A percentile compares a stretch with the other conserved stretches of the same genome.
Conservation (phyloP, 2,329 filamentous ascomycete genomes). For the Penicillium occitanis region DNA sequence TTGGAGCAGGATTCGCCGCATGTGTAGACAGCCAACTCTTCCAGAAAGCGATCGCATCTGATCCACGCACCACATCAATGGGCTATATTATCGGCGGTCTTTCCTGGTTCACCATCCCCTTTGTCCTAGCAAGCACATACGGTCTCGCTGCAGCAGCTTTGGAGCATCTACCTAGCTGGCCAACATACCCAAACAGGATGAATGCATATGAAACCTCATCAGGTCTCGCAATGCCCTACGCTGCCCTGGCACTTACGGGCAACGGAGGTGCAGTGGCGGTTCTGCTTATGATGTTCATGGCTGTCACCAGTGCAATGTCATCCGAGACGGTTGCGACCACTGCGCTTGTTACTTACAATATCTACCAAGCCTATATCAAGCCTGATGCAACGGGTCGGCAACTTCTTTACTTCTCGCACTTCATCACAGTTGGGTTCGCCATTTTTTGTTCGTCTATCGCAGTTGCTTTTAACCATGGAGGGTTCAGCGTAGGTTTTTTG, state of each 20-base stretch:
- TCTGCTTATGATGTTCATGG: constrained; percentile 54
- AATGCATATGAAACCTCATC: constrained; percentile 44
- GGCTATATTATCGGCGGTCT: constrained; percentile 50
- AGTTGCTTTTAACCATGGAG: constrained; percentile 50
- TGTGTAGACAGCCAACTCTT: constrained; percentile 55
- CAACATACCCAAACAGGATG: constrained; percentile 45
- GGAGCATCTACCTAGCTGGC: constrained; percentile 49
- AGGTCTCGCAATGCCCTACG: constrained; percentile 52
- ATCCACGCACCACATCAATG: constrained; percentile 50
- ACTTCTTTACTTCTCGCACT: constrained; percentile 48
- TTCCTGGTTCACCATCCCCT: constrained; percentile 50
- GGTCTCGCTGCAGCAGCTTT: constrained; percentile 48
- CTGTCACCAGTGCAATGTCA: constrained; percentile 52
- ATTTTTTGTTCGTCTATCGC: constrained; percentile 52
- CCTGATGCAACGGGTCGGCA: constrained; percentile 46
- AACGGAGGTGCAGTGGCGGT: constrained; percentile 45
- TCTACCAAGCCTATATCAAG: constrained; percentile 55
- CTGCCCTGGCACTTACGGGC: constrained; percentile 47
- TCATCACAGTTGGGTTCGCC: constrained; percentile 50
- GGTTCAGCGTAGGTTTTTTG: constrained; percentile 52
- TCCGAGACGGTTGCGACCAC: constrained; percentile 54
- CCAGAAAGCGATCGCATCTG: constrained; percentile 54
- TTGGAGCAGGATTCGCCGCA: background rate
- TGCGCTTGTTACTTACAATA: constrained; percentile 52
- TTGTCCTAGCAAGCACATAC: constrained; percentile 50